Evolutionary conservation across 345 rosid species (phyloP), one percentile per base, ranked within the genome.

Genomic region (Melastoma malabathricum): DNA sequence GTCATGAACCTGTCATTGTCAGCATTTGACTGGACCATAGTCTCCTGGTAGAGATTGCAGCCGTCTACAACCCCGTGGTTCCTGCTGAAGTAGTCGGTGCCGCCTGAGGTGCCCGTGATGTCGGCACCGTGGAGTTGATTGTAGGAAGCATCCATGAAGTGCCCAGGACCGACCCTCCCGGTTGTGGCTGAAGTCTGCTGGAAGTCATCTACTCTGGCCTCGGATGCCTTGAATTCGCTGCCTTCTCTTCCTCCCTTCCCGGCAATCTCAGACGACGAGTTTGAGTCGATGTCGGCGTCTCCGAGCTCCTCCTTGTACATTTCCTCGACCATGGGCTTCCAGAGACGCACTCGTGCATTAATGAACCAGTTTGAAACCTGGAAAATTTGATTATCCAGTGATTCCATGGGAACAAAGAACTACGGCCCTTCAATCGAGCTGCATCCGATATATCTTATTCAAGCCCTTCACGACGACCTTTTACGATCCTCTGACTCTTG

Each of bases 281-380:
- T 83, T 15, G 88, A 78, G 64, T 71, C 81, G 73, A 80, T 63
- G 63, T 82, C 90, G 48, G 65, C 69, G 38, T 82, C 94, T 27
- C 82, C 88, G 52, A 66, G 73, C 68, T 92, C 98, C 67, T 92
- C 97, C 76, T 84, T 87, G 88, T 92, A 92, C 95, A 92, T 92
- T 61, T 92, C 98, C 68, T 87, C 97, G 15, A 92, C 95, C 98
- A 92, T 92, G 0, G 98, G 98, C 75, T 92, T 92, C 98, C 97
- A 92, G 1, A 92, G 93, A 47, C 98, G 93, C 59, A 92, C 97
- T 12, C 96, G 83, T 5, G 98, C 98, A 64, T 92, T 92, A 50
- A 92, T 92, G 64, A 92, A 92, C 98, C 98, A 87, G 61, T 92
- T 92, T 1, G 98, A 84, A 56, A 92, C 98, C 98, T 82, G 74